Percentiles rank a stretch among this genome's conserved stretches.
Conservation (phyloP, 768 basidiomycete genomes). For the Serpula lacrymans region DNA sequence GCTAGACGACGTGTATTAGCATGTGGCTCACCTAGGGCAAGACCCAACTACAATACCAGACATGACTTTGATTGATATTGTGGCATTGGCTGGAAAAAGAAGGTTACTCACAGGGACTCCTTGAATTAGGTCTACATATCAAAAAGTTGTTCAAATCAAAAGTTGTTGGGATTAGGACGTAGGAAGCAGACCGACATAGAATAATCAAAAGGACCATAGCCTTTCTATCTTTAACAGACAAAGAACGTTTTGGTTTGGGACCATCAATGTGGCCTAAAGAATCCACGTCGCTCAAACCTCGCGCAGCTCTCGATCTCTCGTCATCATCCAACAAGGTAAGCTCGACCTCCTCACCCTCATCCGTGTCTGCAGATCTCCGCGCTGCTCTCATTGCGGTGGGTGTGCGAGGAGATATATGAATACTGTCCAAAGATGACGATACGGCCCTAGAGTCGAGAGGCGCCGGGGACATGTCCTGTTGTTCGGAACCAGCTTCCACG, state of each 20-base stretch:
- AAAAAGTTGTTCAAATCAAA: slow-evolving; percentile 11
- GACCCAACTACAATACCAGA: slow-evolving; percentile 72
- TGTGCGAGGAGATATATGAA: slow-evolving; percentile 56
- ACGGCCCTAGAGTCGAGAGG: slow-evolving; percentile 46
- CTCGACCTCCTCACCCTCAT: slow-evolving; percentile 53
- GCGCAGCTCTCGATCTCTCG: slow-evolving; percentile 45
- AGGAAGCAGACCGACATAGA: slow-evolving; percentile 62
- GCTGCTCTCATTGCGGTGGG: slow-evolving; percentile 35
- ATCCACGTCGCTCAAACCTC: slow-evolving; percentile 37
- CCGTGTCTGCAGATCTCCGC: slow-evolving; percentile 21
- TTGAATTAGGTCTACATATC: slow-evolving; percentile 65
- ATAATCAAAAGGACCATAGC: slow-evolving; percentile 83
- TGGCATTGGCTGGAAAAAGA: slow-evolving; percentile 8
- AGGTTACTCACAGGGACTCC: slow-evolving; percentile 75
- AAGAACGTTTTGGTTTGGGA: slow-evolving; percentile 40
- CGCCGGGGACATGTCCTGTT: slow-evolving; percentile 19
- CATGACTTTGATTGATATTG: too few species aligned
- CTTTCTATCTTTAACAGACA: slow-evolving; percentile 75
- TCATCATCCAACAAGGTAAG: slow-evolving; percentile 57
- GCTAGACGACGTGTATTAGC: slow-evolving; percentile 1
- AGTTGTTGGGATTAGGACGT: slow-evolving; percentile 7
- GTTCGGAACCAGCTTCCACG: slow-evolving; percentile 36
- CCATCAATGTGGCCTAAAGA: slow-evolving; percentile 29
- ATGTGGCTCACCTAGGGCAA: slow-evolving; percentile 69
- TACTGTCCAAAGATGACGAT: slow-evolving; percentile 56